phyloP scores from a whole-genome alignment of 2,329 filamentous ascomycete species.

The Dactylellina cionopaga region DNA sequence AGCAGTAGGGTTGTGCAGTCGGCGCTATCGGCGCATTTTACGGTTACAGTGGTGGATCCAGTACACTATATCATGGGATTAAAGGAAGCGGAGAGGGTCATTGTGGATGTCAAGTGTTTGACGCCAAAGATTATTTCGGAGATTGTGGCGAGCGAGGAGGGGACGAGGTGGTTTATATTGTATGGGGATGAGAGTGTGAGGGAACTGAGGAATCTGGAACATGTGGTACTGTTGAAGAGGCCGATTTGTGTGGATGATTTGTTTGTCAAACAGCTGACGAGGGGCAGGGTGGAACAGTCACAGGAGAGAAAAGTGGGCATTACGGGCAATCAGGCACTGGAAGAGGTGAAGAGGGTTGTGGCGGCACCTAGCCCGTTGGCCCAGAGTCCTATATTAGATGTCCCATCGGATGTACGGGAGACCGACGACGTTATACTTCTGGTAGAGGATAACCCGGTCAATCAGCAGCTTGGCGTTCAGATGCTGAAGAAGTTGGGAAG shows the following conservation, averaged over 20 bases:
- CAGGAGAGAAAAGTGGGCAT: not conserved
- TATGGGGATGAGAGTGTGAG: slow-evolving; percentile 1
- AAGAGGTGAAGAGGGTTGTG: not conserved
- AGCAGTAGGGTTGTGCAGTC: not conserved
- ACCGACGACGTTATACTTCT: too few species aligned
- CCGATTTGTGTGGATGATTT: too few species aligned
- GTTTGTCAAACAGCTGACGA: not conserved
- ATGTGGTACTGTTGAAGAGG: too few species aligned
- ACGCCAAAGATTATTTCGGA: slow-evolving; percentile 7
- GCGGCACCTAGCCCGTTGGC: too few species aligned
- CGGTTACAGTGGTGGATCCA: too few species aligned
- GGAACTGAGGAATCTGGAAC: too few species aligned
- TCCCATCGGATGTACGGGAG: too few species aligned
- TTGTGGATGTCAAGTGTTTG: too few species aligned
- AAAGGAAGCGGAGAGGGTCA: too few species aligned
- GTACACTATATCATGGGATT: too few species aligned
- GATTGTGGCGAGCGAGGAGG: not conserved
- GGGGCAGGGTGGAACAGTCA: not conserved
- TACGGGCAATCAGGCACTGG: not conserved
- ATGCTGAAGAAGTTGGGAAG: slow-evolving; percentile 10
- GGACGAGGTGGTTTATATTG: not conserved
- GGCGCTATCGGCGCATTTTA: slow-evolving; percentile 3
- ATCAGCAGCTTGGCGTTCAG: slow-evolving; percentile 11
- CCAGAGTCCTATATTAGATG: not conserved
- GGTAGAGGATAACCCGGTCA: too few species aligned